phyloP scores from a whole-genome alignment of 176 grass and related monocot genomes.

The Typha latifolia region DNA sequence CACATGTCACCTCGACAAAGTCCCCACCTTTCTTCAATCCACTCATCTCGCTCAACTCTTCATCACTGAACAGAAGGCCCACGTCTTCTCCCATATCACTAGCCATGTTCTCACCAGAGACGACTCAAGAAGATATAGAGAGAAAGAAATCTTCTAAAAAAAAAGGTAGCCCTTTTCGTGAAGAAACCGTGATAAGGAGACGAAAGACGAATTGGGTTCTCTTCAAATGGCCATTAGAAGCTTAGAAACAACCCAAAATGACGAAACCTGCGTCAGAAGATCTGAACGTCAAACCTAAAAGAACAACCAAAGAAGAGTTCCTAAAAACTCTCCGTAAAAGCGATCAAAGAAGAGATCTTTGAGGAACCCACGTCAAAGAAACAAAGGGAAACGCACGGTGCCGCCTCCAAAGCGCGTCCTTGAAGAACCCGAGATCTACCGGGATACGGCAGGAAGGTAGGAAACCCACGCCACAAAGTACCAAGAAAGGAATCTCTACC shows the following conservation, averaged over 20 bases:
- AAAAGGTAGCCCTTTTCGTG: constrained; percentile 41
- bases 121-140: constrained; percentile 30
- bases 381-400: background rate
- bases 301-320: background rate
- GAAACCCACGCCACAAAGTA: background rate
- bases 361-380: too few relatives aligned
- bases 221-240: constrained; percentile 6
- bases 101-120: constrained; percentile 36
- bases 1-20: constrained; percentile 80
- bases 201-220: constrained; percentile 29
- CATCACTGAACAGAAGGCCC: constrained; percentile 60
- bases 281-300: background rate
- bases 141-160: constrained; percentile 28
- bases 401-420: background rate
- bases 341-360: too few relatives aligned
- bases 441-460: background rate
- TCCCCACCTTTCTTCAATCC: constrained; percentile 46
- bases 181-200: constrained; percentile 20
- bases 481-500: background rate
- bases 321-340: background rate
- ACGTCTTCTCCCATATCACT: constrained; percentile 7
- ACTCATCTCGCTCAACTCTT: constrained; percentile 73
- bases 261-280: background rate
- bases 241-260: background rate
- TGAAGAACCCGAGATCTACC: background rate